A percentile compares a stretch with the other conserved stretches of the same genome.
Evolutionary conservation across 2,329 filamentous ascomycete species (phyloP).

Genomic region (Tolypocladium album): DNA sequence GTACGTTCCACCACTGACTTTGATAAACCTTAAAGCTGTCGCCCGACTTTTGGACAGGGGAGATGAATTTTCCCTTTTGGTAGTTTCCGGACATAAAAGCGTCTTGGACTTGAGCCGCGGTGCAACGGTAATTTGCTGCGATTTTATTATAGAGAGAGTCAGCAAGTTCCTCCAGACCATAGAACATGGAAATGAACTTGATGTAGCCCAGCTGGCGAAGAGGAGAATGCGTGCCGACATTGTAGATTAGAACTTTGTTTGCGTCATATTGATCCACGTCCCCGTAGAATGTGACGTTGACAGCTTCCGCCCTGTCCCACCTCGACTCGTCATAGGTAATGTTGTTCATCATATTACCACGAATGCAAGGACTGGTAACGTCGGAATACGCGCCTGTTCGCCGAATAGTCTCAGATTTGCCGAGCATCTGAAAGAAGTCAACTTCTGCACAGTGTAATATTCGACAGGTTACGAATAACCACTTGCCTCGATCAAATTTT

Average conservation of each 20-base stretch:
- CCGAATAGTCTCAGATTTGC: conserved; percentile 1
- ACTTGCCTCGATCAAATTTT: conserved; percentile 3
- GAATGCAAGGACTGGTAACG: conserved; percentile 4
- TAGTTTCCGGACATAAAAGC: not conserved
- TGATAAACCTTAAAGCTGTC: conserved; percentile 4
- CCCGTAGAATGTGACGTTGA: conserved; percentile 5
- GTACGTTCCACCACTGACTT: conserved; percentile 1
- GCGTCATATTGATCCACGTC: not conserved
- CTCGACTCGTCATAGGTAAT: conserved; percentile 1
- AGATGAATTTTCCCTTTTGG: conserved; percentile 1
- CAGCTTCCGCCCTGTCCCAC: conserved; percentile 1
- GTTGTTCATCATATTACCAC: conserved; percentile 4
- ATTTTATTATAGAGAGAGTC: conserved; percentile 1
- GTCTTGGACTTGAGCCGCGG: conserved; percentile 3
- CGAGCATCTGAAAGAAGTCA: not conserved
- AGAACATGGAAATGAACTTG: conserved; percentile 6
- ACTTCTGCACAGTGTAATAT: not conserved
- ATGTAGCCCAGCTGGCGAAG: conserved; percentile 4
- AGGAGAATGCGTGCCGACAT: conserved; percentile 1
- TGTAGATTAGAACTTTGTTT: conserved; percentile 4
- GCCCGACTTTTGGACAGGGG: conserved; percentile 1
- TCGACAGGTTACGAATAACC: not conserved
- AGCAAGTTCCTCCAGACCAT: conserved; percentile 1
- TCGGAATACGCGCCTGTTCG: conserved; percentile 2
- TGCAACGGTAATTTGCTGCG: conserved; percentile 2